These are phyloP conservation scores for Cryptosporidium felis DNA, from an alignment of 169 alveolate species.

Conservation along the genomic window DNA sequence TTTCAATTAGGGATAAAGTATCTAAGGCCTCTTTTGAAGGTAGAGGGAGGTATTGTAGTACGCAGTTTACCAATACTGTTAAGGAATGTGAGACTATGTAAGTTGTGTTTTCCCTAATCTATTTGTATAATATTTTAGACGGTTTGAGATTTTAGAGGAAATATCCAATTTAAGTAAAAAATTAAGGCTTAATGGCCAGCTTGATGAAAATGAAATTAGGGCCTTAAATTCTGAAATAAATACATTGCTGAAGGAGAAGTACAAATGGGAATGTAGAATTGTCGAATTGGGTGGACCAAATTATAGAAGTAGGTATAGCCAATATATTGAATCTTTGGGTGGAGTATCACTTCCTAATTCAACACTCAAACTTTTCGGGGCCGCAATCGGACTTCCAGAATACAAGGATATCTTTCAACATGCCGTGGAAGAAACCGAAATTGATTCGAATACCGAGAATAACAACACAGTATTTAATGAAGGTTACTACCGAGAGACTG, in stretches of 20 bases:
- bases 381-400: conserved; percentile 28
- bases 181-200: conserved; percentile 81
- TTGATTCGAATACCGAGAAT: background rate
- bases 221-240: conserved; percentile 91
- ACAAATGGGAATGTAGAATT: conserved; percentile 89
- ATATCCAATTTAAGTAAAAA: conserved; percentile 72
- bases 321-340: conserved; percentile 59
- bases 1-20: conserved; percentile 72
- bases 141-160: conserved; percentile 78
- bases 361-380: conserved; percentile 31
- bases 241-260: conserved; percentile 84
- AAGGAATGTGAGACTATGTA: conserved; percentile 75
- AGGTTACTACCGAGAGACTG: background rate
- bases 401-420: background rate
- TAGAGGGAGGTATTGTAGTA: conserved; percentile 71
- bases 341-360: conserved; percentile 61
- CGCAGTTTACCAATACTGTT: conserved; percentile 63
- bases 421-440: background rate
- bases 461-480: background rate
- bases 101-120: background rate
- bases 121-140: conserved; percentile 33
- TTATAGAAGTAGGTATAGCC: conserved; percentile 74
- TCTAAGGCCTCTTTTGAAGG: conserved; percentile 69
- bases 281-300: conserved; percentile 88
- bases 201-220: conserved; percentile 89